These are phyloP conservation scores for Pythium phragmitis DNA, from an alignment of 352 stramenopile species.

Conservation along the genomic window DNA sequence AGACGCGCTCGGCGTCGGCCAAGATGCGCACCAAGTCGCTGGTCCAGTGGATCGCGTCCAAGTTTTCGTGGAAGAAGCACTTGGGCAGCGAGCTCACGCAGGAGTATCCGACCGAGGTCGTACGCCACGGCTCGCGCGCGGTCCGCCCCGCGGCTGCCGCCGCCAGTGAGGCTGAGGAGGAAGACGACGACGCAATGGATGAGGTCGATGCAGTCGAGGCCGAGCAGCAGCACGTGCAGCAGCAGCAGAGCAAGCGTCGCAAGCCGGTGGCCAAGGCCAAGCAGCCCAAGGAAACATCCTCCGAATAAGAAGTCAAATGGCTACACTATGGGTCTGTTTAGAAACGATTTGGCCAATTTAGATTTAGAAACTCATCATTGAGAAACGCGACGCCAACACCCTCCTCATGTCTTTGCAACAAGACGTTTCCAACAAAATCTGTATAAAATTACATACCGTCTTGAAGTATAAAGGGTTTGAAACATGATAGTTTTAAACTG, in stretches of 20 bases:
- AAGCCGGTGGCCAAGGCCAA: slow-evolving; percentile 2
- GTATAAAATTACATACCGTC: background rate
- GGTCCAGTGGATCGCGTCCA: slow-evolving; percentile 58
- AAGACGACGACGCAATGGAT: slow-evolving; percentile 11
- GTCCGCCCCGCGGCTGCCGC: background rate
- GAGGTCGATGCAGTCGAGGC: slow-evolving; percentile 5
- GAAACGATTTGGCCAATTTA: slow-evolving; percentile 15
- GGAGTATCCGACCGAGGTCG: slow-evolving; percentile 40
- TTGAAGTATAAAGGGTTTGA: background rate
- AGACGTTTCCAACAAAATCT: background rate
- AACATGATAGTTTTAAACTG: background rate
- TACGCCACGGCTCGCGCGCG: slow-evolving; percentile 6
- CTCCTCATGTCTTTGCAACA: slow-evolving; percentile 24
- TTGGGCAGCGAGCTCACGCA: slow-evolving; percentile 74
- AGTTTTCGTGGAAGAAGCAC: slow-evolving; percentile 80
- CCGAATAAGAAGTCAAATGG: slow-evolving; percentile 6
- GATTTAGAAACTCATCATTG: slow-evolving; percentile 13
- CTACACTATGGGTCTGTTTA: slow-evolving; percentile 9
- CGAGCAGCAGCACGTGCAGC: slow-evolving; percentile 1
- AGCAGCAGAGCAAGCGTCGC: slow-evolving; percentile 8
- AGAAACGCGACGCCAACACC: slow-evolving; percentile 13
- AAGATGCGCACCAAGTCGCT: slow-evolving; percentile 83
- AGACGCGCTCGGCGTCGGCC: slow-evolving; percentile 57
- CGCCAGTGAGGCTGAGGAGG: slow-evolving; percentile 3
- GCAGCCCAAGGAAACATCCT: background rate